Evolutionary conservation across 2,329 filamentous ascomycete species (phyloP).

Genomic region (Raffaelea ambrosiae): DNA sequence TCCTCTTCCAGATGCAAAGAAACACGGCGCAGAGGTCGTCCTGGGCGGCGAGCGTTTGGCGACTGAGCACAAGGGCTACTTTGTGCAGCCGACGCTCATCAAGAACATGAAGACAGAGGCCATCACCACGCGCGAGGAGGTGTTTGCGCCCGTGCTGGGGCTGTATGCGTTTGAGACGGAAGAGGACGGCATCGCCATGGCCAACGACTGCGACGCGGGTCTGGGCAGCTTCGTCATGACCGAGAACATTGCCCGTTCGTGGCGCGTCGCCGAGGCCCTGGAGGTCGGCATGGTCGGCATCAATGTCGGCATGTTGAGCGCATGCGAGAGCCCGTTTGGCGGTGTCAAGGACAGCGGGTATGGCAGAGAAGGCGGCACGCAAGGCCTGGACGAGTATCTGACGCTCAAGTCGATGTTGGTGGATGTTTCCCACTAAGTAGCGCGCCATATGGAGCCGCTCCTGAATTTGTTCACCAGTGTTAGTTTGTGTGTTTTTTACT

Average conservation of each 20-base stretch:
- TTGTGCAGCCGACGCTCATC: conserved; percentile 84
- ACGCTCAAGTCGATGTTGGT: conserved; percentile 53
- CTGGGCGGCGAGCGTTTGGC: conserved; percentile 66
- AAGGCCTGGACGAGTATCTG: conserved; percentile 70
- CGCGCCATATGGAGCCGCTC: no score
- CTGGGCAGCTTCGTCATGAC: conserved; percentile 93
- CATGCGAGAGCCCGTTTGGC: conserved; percentile 57
- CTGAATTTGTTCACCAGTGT: no score
- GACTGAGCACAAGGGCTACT: conserved; percentile 74
- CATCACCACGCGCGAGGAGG: conserved; percentile 80
- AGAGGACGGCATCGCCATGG: conserved; percentile 74
- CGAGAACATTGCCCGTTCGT: conserved; percentile 48
- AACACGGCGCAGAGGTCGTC: conserved; percentile 68
- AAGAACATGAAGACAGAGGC: conserved; percentile 80
- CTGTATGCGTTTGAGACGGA: conserved; percentile 85
- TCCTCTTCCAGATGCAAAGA: conserved; percentile 67
- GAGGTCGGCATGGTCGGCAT: conserved; percentile 85
- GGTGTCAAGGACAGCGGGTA: conserved; percentile 79
- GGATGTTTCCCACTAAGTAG: no score
- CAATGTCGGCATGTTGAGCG: conserved; percentile 62
- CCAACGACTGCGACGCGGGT: conserved; percentile 77
- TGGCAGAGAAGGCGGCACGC: conserved; percentile 68
- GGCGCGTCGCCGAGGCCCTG: conserved; percentile 57
- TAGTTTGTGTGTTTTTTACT: no score
- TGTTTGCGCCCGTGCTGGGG: conserved; percentile 88